Base-by-base conservation (phyloP, 208 protist species). In the Leptomonas seymouri region DNA sequence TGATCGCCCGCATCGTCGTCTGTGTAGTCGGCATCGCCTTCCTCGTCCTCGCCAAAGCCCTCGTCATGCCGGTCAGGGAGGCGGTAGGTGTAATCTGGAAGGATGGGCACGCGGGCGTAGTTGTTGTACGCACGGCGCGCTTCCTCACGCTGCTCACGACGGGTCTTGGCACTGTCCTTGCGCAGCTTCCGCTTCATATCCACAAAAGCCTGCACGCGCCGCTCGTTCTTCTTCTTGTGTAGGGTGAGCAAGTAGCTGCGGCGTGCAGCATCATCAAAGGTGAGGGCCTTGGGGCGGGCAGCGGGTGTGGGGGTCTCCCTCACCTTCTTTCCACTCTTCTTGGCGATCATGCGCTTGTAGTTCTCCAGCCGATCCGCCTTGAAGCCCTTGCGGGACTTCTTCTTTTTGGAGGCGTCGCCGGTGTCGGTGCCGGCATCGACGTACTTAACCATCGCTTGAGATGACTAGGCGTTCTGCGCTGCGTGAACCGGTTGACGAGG, bases 161-260 rank as follows among this genome's bases (percentile, higher is more conserved):
- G 88, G 7, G 73, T 83, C 71, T 85, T 90, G 14, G 86, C 70
- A 64, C 82, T 88, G 6, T 92, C 86, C 51, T 82, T 77, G 28
- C 76, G 76, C 54, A 85, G 75, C 61, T 92, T 94, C 44, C 83
- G 80, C 67, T 89, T 91, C 44, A 80, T 72, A 39, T 96, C 88
- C 23, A 96, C 84, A 68, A 94, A 94, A 4, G 91, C 91, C 78
- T 86, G 86, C 57, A 96, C 88, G 27, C 91, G 87, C 1, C 91
- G 84, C 58, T 94, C 88, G 54, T 96, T 96, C 57, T 96, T 96
- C 53, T 83, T 82, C 62, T 92, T 94, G 73, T 96, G 91, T 62
- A 96, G 72, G 12, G 81, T 85, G 25, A 94, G 71, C 25, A 95
- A 76, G 66, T 87, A 96, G 27, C 90, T 87, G 31, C 83, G 76